A percentile compares a stretch with the other conserved stretches of the same genome.
phyloP scores from a whole-genome alignment of 371 early-diverging fungal species.

The Rhizopus sp. region DNA sequence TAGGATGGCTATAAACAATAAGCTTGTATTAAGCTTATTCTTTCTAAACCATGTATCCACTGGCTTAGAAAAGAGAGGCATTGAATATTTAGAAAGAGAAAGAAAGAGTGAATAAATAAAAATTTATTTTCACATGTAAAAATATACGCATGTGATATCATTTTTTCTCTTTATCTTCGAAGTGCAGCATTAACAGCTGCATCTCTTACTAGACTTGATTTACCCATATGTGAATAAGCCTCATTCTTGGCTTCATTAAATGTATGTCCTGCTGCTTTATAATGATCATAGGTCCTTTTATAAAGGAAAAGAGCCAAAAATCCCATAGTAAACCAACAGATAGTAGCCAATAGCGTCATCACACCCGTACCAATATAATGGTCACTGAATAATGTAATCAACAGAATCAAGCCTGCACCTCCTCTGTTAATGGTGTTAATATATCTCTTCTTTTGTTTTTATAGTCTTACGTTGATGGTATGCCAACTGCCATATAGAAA shows the following conservation, averaged over 20 bases:
- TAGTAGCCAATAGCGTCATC: slow-evolving; percentile 68
- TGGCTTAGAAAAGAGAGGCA: slow-evolving; percentile 24
- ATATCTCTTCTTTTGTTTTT: background rate
- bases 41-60: slow-evolving; percentile 14
- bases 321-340: slow-evolving; percentile 69
- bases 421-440: slow-evolving; percentile 50
- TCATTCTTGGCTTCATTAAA: slow-evolving; percentile 82
- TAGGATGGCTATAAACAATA: slow-evolving; percentile 9
- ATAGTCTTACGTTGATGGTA: slow-evolving; percentile 66
- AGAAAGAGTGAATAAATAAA: slow-evolving; percentile 5
- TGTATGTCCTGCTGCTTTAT: slow-evolving; percentile 80
- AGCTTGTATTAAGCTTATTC: slow-evolving; percentile 14
- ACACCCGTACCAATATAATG: slow-evolving; percentile 68
- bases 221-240: slow-evolving; percentile 57
- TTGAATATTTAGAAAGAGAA: background rate
- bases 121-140: slow-evolving; percentile 5
- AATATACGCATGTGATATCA: slow-evolving; percentile 7
- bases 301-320: slow-evolving; percentile 60
- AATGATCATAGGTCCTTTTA: slow-evolving; percentile 72
- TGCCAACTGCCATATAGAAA: slow-evolving; percentile 85
- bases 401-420: slow-evolving; percentile 80
- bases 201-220: slow-evolving; percentile 52
- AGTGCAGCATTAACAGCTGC: slow-evolving; percentile 55
- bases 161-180: slow-evolving; percentile 17
- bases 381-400: slow-evolving; percentile 72